These are phyloP conservation scores for Lentinula lateritia DNA, from an alignment of 768 basidiomycete species.

Conservation along the genomic window DNA sequence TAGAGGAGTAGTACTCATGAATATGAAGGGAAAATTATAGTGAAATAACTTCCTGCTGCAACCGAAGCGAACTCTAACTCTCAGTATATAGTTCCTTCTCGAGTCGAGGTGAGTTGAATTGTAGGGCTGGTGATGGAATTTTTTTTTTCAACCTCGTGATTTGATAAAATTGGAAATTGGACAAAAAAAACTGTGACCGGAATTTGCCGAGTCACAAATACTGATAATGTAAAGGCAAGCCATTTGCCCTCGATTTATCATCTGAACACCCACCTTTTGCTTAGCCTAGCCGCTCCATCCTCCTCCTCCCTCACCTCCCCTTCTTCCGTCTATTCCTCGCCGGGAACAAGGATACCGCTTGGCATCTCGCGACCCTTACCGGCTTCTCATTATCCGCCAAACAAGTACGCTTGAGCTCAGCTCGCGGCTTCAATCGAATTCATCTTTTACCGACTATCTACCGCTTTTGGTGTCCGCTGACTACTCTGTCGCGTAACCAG, in stretches of 20 bases:
- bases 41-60: no score
- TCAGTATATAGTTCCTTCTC: background rate
- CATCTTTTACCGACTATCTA: slow-evolving; percentile 32
- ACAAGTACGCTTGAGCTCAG: slow-evolving; percentile 62
- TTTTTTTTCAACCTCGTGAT: background rate
- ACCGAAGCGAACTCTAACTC: background rate
- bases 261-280: slow-evolving; percentile 6
- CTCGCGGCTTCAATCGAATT: slow-evolving; percentile 42
- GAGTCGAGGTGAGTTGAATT: background rate
- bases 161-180: background rate
- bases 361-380: slow-evolving; percentile 93
- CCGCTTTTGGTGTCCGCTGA: slow-evolving; percentile 30
- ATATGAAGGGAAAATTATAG: no score
- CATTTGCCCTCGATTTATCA: background rate
- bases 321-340: slow-evolving; percentile 32
- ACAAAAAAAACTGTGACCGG: background rate
- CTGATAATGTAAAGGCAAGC: background rate
- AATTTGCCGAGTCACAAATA: background rate
- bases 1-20: no score
- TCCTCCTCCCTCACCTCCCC: slow-evolving; percentile 24
- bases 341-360: slow-evolving; percentile 44
- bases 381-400: slow-evolving; percentile 49
- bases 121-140: background rate
- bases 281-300: slow-evolving; percentile 17
- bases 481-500: slow-evolving; percentile 34